phyloP scores from a whole-genome alignment of 768 basidiomycete species.

The Lyophyllum semitale region DNA sequence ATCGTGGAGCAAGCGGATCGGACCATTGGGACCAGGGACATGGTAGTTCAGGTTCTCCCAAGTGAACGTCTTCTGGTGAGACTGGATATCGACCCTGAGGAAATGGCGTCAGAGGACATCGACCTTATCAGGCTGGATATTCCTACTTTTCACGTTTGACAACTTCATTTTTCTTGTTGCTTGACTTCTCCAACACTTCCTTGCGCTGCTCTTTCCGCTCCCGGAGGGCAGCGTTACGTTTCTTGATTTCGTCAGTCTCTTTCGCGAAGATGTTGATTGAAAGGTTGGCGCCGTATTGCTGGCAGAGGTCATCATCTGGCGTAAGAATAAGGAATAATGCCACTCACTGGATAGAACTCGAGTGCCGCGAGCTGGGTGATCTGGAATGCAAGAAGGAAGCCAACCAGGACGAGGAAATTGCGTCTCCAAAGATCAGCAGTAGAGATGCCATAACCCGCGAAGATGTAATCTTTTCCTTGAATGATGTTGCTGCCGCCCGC shows the following conservation, averaged over 20 bases:
- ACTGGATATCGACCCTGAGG: slow-evolving; percentile 13
- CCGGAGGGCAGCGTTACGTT: slow-evolving; percentile 52
- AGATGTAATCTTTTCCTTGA: slow-evolving; percentile 62
- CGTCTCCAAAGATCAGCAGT: slow-evolving; percentile 61
- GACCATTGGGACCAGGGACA: slow-evolving; percentile 67
- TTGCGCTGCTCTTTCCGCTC: slow-evolving; percentile 50
- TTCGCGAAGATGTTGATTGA: slow-evolving; percentile 62
- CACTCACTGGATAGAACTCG: slow-evolving; percentile 62
- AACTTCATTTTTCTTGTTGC: slow-evolving; percentile 1
- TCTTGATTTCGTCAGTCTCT: slow-evolving; percentile 55
- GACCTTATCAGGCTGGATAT: background rate
- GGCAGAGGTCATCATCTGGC: slow-evolving; percentile 12
- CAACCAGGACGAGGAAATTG: slow-evolving; percentile 71
- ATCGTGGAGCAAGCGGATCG: slow-evolving; percentile 66
- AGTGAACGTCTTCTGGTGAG: slow-evolving; percentile 66
- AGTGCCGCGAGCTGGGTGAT: slow-evolving; percentile 66
- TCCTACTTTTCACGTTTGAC: slow-evolving; percentile 12
- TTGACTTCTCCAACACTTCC: slow-evolving; percentile 28
- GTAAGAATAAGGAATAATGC: background rate
- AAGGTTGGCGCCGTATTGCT: slow-evolving; percentile 53
- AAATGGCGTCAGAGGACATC: background rate
- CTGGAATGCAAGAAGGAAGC: slow-evolving; percentile 71
- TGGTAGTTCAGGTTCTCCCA: slow-evolving; percentile 82
- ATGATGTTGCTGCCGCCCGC: slow-evolving; percentile 55
- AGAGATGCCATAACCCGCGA: slow-evolving; percentile 51